These are phyloP conservation scores for Heteromeles arbutifolia DNA, from an alignment of 306 rosid species.

Conservation along the genomic window DNA sequence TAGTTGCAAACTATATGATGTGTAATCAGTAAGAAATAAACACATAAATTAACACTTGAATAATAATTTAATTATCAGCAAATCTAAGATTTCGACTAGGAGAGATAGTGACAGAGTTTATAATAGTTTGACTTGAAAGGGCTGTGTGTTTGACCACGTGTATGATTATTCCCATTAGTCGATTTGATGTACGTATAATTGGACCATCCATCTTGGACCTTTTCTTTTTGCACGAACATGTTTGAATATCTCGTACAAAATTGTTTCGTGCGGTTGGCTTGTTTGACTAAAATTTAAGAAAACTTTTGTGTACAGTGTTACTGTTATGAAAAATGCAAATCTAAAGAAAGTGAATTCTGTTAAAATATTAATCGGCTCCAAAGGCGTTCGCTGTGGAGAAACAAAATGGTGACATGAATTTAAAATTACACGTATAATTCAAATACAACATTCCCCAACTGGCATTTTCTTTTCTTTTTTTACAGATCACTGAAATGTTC, in stretches of 20 bases:
- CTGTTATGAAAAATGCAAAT: no score
- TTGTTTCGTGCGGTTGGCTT: neutral
- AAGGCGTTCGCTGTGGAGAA: neutral
- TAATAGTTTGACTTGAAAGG: neutral
- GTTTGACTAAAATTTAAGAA: neutral
- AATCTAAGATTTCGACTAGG: no score
- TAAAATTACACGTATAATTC: slow-evolving; percentile 8
- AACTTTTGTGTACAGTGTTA: no score
- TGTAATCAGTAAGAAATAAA: no score
- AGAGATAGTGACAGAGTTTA: neutral
- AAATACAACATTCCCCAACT: slow-evolving; percentile 16
- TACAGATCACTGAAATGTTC: slow-evolving; percentile 1
- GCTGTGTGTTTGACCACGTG: neutral
- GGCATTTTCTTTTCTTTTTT: neutral
- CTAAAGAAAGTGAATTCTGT: neutral
- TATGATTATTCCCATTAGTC: neutral
- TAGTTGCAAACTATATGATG: no score
- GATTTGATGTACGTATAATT: neutral
- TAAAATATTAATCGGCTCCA: neutral
- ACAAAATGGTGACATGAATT: neutral
- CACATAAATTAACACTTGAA: no score
- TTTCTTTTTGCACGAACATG: neutral
- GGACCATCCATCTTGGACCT: no score
- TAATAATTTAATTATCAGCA: no score
- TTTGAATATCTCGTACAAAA: neutral